Evolutionary conservation across 441 rosid species (phyloP), one percentile per base, ranked within the genome.

Genomic region (Corymbia calophylla): DNA sequence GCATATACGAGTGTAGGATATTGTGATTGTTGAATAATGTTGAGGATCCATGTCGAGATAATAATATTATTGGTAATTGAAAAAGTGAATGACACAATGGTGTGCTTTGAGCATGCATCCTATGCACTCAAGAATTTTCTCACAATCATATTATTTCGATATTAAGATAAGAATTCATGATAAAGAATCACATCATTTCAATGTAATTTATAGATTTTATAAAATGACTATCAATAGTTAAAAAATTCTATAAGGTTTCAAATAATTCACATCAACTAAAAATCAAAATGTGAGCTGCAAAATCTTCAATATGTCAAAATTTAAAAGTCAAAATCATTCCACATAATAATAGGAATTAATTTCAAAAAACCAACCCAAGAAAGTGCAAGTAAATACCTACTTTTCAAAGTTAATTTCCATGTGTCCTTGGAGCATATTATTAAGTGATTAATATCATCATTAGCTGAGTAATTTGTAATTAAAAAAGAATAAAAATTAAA

Each of bases 101-200:
- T 0, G 2, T 12, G 17, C 66, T 5, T 11, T 1, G 1, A 12
- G 16, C 29, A 27, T 29, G 31, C 31, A 25, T 60, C 7, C 15
- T 3, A 27, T 27, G 68, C 68, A 27, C 31, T n/a, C 10, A 3
- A 64, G 31, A 3, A 1, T 66, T 16, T 66, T 35, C 9, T 16
- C 44, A 8, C 0, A 2, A 32, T 68, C 0, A 47, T 19, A 68
- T 3, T 8, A 32, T 19, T 9, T 1, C 2, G 0, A 68, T 32
- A 60, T 0, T 17, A 60, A 60, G 3, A 58, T 9, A 58, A 58
- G 8, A 60, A 12, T 60, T 60, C 1, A 16, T 11, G 16, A 60
- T 0, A 27, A 60, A 60, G 44, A 60, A 60, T 29, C 29, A 0
- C 29, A 60, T n/a, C 27, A 60, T 60, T 60, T 27, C 8, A 0